Percentiles rank a stretch among this genome's conserved stretches.
Conservation (phyloP, 2,329 filamentous ascomycete species). For the Albifimbria verrucaria region DNA sequence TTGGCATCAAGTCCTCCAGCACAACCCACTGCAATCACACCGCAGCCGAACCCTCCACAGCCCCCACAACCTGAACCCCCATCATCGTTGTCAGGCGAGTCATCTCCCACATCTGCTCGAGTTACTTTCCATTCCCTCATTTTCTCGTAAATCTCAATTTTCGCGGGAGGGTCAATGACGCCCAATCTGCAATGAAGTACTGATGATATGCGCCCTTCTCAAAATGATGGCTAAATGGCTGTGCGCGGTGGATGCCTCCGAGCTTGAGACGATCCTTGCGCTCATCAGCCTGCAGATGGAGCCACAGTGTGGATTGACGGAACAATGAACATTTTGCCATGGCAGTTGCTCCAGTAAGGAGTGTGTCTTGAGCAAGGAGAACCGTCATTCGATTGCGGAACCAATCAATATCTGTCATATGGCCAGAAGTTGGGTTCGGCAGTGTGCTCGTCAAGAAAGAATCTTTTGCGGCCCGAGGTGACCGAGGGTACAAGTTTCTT, state of each 20-base stretch:
- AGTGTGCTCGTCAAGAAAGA: no score
- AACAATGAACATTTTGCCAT: slow-evolving; percentile 29
- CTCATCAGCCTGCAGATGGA: slow-evolving; percentile 20
- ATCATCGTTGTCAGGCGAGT: slow-evolving; percentile 4
- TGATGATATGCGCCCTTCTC: slow-evolving; percentile 26
- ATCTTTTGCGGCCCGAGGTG: not conserved
- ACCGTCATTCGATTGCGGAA: slow-evolving; percentile 30
- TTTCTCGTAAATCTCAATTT: slow-evolving; percentile 19
- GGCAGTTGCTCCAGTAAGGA: slow-evolving; percentile 28
- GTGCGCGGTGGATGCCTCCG: slow-evolving; percentile 39
- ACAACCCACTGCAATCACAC: slow-evolving; percentile 9
- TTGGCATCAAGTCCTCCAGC: slow-evolving; percentile 8
- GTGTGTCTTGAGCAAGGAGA: slow-evolving; percentile 26
- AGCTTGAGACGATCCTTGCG: slow-evolving; percentile 30
- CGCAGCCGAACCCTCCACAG: not conserved
- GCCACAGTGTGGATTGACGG: slow-evolving; percentile 28
- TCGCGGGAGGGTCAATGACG: slow-evolving; percentile 10
- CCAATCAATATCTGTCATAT: slow-evolving; percentile 24
- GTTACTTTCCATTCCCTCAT: slow-evolving; percentile 19
- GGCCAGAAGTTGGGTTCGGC: no score
- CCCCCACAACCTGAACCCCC: slow-evolving; percentile 12
- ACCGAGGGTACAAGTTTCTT: slow-evolving; percentile 28
- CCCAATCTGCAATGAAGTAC: slow-evolving; percentile 26
- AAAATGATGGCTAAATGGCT: slow-evolving; percentile 36
- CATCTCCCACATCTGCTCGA: slow-evolving; percentile 5